Evolutionary conservation across 2,329 filamentous ascomycete species (phyloP).

Genomic region (Diaporthe destruens): DNA sequence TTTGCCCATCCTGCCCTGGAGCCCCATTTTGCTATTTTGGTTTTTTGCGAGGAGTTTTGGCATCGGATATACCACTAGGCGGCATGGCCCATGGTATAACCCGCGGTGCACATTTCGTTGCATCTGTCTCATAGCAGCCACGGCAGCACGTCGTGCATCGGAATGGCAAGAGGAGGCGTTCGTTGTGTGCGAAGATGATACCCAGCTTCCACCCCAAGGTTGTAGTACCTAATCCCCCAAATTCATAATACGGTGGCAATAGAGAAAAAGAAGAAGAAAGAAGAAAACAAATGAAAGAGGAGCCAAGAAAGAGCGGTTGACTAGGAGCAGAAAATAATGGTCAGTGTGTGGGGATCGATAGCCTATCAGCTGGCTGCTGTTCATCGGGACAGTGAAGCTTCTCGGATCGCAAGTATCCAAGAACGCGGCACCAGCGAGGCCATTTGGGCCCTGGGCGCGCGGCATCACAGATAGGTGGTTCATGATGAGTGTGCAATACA

Average conservation of each 20-base stretch:
- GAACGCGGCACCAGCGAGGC: conserved; percentile 17
- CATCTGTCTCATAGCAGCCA: conserved; percentile 16
- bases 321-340: conserved; percentile 9
- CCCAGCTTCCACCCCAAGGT: conserved; percentile 36
- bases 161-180: conserved; percentile 38
- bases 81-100: background rate
- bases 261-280: background rate
- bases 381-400: conserved; percentile 23
- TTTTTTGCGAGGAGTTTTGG: conserved; percentile 31
- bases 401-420: conserved; percentile 19
- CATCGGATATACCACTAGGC: conserved; percentile 26
- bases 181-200: conserved; percentile 39
- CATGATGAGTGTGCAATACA: conserved; percentile 30
- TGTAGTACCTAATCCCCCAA: conserved; percentile 35
- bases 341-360: background rate
- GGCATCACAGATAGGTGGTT: conserved; percentile 25
- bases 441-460: conserved; percentile 25
- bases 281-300: conserved; percentile 6
- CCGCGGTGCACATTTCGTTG: background rate
- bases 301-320: background rate
- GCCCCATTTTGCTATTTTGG: conserved; percentile 32
- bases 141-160: conserved; percentile 26
- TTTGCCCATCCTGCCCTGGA: conserved; percentile 29
- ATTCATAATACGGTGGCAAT: conserved; percentile 6
- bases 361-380: conserved; percentile 30